Base-by-base conservation (phyloP, 345 rosid species). In the Populus alba region DNA sequence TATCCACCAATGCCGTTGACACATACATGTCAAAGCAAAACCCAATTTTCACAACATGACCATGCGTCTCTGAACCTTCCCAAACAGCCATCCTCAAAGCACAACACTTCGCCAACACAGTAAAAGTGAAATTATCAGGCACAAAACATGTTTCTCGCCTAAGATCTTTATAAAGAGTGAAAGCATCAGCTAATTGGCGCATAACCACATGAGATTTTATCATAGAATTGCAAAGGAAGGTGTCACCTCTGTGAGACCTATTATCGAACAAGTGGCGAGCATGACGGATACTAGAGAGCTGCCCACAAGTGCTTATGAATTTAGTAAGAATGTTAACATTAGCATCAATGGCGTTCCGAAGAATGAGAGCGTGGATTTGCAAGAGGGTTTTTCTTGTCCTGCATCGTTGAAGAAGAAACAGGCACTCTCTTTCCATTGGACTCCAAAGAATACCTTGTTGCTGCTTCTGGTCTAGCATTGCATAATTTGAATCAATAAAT, bases 201-300 rank as follows among this genome's bases (percentile, higher is more conserved):
- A 74, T 53, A 66, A 75, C 86, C 53, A 86, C 77, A 79, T 91
- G 88, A 15, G 92, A 79, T 72, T 86, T 88, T 83, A 94, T 88
- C 97, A 94, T 86, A 76, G 91, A 77, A 75, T 91, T 94, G 82
- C 89, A 90, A 33, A 94, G 88, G 73, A 89, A 87, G 8, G 85
- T 80, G 38, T 91, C 94, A 70, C 85, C 90, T 84, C 80, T 81
- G 1, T 80, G 88, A 72, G 88, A 87, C 62, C 91, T 83, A 17
- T 27, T 51, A 63, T 89, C 92, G 87, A 92, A 94, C 84, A 87
- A 7, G 65, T 63, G 74, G 63, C 95, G 94, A 8, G 95, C 97
- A 68, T 90, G 80, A 39, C 79, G 59, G 63, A 83, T 71, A 4
- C 86, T 86, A 45, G 82, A 72, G 16, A 80, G 82, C 7, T 83